phyloP scores from a whole-genome alignment of 78 protist genomes.

The Salpingoeca rosetta region DNA sequence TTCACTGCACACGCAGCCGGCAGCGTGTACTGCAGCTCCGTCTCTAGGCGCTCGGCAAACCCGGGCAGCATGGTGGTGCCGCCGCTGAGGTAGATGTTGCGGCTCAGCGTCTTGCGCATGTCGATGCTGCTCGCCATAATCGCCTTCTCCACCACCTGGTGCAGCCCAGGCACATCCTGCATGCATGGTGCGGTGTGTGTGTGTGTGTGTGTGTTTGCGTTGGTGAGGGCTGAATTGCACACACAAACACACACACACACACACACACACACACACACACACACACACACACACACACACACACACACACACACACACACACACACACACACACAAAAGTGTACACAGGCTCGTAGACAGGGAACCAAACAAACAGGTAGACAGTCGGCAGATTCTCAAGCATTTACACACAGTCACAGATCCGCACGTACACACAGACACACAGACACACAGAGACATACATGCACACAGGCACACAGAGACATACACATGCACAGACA shows the following conservation, averaged over 20 bases:
- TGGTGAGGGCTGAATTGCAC: background rate
- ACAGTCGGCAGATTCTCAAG: too few relatives aligned
- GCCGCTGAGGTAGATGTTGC: background rate
- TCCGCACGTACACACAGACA: background rate
- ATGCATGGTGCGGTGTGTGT: background rate
- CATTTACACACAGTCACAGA: too few relatives aligned
- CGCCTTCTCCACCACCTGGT: background rate
- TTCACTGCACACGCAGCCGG: background rate
- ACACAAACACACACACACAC: too few relatives aligned
- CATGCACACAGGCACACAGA: background rate
- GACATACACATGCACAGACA: too few relatives aligned
- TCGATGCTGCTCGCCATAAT: background rate
- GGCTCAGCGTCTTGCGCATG: background rate
- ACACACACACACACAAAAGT: too few relatives aligned
- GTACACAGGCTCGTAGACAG: background rate
- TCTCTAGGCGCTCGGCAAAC: background rate
- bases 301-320: background rate
- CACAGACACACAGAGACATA: background rate
- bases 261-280: background rate
- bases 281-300: conserved; percentile 6
- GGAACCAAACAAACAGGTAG: background rate
- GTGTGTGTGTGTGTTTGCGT: background rate
- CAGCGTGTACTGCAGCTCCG: background rate
- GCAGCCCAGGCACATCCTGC: background rate
- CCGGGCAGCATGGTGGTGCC: background rate